Conservation (phyloP, 2,329 filamentous ascomycete species). For the Colletotrichum siamense region DNA sequence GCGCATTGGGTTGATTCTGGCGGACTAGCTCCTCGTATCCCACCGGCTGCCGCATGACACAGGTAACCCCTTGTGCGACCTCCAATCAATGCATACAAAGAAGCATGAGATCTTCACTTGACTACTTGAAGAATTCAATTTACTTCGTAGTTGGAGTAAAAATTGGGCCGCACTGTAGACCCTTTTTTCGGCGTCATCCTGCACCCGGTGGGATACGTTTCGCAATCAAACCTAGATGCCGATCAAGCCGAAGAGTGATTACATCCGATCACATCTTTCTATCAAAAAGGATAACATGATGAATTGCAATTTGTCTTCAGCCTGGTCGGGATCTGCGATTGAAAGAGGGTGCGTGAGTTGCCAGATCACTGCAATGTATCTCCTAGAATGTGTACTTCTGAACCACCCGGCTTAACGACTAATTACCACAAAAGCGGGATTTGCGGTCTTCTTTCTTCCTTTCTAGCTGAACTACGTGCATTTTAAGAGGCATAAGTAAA, state of each 20-base stretch:
- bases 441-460: not conserved
- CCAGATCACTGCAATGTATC: not conserved
- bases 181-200: not conserved
- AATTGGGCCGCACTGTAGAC: not conserved
- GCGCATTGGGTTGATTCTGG: not conserved
- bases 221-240: not conserved
- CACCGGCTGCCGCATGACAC: not conserved
- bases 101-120: not conserved
- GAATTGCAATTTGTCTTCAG: not conserved
- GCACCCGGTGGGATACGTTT: not conserved
- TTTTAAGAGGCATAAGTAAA: not conserved
- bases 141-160: not conserved
- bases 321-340: too few relatives aligned
- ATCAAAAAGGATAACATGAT: rapidly evolving
- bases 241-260: not conserved
- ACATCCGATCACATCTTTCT: not conserved
- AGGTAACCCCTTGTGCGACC: not conserved
- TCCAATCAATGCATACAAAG: not conserved
- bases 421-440: not conserved
- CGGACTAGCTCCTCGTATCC: not conserved
- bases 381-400: rapidly evolving
- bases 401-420: rapidly evolving
- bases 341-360: not conserved
- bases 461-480: rapidly evolving
- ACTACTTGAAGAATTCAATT: not conserved